Conservation (phyloP, 208 protist species). For the Leishmania tropica region DNA sequence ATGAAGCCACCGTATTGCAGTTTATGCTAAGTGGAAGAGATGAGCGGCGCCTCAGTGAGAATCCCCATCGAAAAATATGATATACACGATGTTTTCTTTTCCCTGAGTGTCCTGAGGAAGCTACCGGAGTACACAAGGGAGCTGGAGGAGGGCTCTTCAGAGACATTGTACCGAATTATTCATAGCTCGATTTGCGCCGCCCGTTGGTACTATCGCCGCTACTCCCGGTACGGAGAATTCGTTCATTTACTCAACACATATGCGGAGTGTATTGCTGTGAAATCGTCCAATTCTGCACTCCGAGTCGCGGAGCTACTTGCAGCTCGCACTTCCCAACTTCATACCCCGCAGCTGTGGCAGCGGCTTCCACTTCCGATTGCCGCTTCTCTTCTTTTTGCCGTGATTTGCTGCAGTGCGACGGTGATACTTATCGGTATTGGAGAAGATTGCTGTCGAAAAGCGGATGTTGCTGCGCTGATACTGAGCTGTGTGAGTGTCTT, state of each 20-base stretch:
- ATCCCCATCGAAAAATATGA: conserved; percentile 22
- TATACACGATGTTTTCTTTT: conserved; percentile 23
- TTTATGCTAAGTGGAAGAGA: background rate
- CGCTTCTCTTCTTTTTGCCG: conserved; percentile 15
- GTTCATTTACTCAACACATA: conserved; percentile 33
- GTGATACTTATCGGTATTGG: conserved; percentile 21
- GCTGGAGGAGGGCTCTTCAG: background rate
- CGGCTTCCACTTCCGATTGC: conserved; percentile 20
- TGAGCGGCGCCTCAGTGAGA: conserved; percentile 2
- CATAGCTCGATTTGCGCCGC: conserved; percentile 20
- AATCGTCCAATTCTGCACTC: background rate
- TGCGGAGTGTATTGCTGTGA: conserved; percentile 13
- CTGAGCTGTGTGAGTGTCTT: conserved; percentile 22
- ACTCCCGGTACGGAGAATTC: conserved; percentile 24
- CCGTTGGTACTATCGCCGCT: conserved; percentile 34
- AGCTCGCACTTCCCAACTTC: conserved; percentile 14
- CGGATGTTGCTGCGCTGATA: conserved; percentile 22
- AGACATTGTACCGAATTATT: conserved; percentile 14
- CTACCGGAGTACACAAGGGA: conserved; percentile 21
- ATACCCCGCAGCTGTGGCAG: conserved; percentile 17
- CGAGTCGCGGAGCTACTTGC: conserved; percentile 25
- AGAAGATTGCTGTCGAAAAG: conserved; percentile 12
- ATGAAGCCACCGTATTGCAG: background rate
- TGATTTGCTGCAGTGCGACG: conserved; percentile 15
- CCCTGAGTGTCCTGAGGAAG: conserved; percentile 25